These are phyloP conservation scores for Calonectria multiphialidica DNA, from an alignment of 2,329 filamentous ascomycete species.

Conservation along the genomic window DNA sequence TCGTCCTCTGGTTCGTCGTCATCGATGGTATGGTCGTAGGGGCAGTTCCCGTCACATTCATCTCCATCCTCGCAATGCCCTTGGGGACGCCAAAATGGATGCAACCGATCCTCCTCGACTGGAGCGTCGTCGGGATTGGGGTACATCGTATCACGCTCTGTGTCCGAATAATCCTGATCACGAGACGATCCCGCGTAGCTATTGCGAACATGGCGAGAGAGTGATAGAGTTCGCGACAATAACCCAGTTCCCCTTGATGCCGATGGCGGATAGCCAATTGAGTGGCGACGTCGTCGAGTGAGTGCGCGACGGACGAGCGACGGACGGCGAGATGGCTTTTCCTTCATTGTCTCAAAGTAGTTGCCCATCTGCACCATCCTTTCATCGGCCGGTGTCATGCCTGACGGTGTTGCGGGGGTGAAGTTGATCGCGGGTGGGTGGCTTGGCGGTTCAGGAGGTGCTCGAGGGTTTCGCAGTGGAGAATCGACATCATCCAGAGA, in stretches of 20 bases:
- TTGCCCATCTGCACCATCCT: slow-evolving; percentile 65
- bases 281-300: slow-evolving; percentile 60
- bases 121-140: slow-evolving; percentile 59
- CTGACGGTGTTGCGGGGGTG: slow-evolving; percentile 73
- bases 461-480: slow-evolving; percentile 71
- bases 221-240: slow-evolving; percentile 64
- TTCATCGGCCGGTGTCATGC: slow-evolving; percentile 66
- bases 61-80: slow-evolving; percentile 52
- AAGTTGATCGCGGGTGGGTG: slow-evolving; percentile 64
- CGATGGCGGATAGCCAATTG: slow-evolving; percentile 55
- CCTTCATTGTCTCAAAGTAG: slow-evolving; percentile 62
- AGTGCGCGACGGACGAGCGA: slow-evolving; percentile 69
- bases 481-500: slow-evolving; percentile 69
- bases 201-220: slow-evolving; percentile 57
- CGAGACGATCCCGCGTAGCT: slow-evolving; percentile 42
- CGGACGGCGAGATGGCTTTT: slow-evolving; percentile 58
- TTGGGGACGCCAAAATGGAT: slow-evolving; percentile 73
- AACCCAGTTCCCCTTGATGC: slow-evolving; percentile 56
- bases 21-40: slow-evolving; percentile 37
- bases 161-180: slow-evolving; percentile 44
- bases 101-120: slow-evolving; percentile 66
- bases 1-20: slow-evolving; percentile 53
- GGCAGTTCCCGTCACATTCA: slow-evolving; percentile 45
- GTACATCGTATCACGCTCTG: slow-evolving; percentile 49
- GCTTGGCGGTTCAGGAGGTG: slow-evolving; percentile 65